Evolutionary conservation across 1,284 basidiomycete genomes (phyloP).

Genomic region (Binderoboletus segoi): DNA sequence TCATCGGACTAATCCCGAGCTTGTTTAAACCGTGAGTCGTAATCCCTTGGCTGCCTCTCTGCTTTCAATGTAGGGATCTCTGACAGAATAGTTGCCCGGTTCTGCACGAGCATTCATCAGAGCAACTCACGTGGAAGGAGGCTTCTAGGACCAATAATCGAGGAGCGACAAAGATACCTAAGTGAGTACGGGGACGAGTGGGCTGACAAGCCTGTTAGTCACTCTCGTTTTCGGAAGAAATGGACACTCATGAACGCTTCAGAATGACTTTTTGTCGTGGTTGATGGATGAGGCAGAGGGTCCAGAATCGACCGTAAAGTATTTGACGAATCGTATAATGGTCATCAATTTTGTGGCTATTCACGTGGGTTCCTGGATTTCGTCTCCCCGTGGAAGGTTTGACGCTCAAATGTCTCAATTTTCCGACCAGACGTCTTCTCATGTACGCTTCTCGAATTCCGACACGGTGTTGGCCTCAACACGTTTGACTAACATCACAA

Average conservation of each 20-base stretch:
- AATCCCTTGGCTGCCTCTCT: not conserved
- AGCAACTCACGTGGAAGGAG: conserved; percentile 13
- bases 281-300: conserved; percentile 41
- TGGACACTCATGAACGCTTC: conserved; percentile 22
- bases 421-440: conserved; percentile 13
- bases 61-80: not conserved
- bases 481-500: too few relatives aligned
- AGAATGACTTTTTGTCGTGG: conserved; percentile 31
- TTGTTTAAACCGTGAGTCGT: conserved; percentile 41
- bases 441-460: conserved; percentile 7
- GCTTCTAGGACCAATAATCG: conserved; percentile 30
- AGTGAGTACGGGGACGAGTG: conserved; percentile 36
- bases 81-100: conserved; percentile 1
- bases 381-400: too few relatives aligned
- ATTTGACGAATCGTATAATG: conserved; percentile 37
- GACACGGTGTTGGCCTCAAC: too few relatives aligned
- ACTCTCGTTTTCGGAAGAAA: not conserved
- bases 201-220: conserved; percentile 40
- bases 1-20: conserved; percentile 40
- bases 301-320: conserved; percentile 30
- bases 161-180: conserved; percentile 11
- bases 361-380: conserved; percentile 23
- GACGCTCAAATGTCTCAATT: not conserved
- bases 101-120: not conserved
- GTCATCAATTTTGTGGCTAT: conserved; percentile 44